Evolutionary conservation across 441 rosid genomes (phyloP).

Genomic region (Gossypium aridum): DNA sequence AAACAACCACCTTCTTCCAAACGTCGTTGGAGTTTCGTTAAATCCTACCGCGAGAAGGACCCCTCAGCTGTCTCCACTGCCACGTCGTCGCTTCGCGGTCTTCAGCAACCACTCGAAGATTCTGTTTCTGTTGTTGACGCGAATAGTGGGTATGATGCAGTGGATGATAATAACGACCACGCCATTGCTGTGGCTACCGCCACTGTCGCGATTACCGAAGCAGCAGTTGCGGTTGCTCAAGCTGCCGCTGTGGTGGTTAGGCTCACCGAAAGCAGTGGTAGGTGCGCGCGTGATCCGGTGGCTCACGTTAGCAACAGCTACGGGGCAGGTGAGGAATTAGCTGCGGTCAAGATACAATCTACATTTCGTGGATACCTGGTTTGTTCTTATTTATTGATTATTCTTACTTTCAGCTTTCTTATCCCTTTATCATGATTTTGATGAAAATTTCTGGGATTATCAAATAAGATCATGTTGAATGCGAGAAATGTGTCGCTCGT

Average conservation of each 20-base stretch:
- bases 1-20: slow-evolving; percentile 14
- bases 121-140: neutral
- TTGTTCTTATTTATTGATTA: slow-evolving; percentile 8
- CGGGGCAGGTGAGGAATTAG: slow-evolving; percentile 32
- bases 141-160: slow-evolving; percentile 12
- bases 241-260: slow-evolving; percentile 70
- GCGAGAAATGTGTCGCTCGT: slow-evolving; percentile 12
- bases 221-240: slow-evolving; percentile 67
- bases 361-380: slow-evolving; percentile 91
- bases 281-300: slow-evolving; percentile 28
- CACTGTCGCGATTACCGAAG: slow-evolving; percentile 66
- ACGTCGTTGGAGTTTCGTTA: slow-evolving; percentile 80
- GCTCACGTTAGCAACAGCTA: slow-evolving; percentile 21
- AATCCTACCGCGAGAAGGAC: slow-evolving; percentile 54
- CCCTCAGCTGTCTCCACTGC: neutral
- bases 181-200: slow-evolving; percentile 82
- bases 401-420: neutral
- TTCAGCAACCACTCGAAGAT: neutral
- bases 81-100: neutral
- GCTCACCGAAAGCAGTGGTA: slow-evolving; percentile 58
- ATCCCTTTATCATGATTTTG: neutral
- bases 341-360: slow-evolving; percentile 79
- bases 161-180: slow-evolving; percentile 35
- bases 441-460: slow-evolving; percentile 14
- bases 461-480: neutral